Evolutionary conservation across 2,329 filamentous ascomycete species (phyloP).

Genomic region (Sporothrix brasiliensis): DNA sequence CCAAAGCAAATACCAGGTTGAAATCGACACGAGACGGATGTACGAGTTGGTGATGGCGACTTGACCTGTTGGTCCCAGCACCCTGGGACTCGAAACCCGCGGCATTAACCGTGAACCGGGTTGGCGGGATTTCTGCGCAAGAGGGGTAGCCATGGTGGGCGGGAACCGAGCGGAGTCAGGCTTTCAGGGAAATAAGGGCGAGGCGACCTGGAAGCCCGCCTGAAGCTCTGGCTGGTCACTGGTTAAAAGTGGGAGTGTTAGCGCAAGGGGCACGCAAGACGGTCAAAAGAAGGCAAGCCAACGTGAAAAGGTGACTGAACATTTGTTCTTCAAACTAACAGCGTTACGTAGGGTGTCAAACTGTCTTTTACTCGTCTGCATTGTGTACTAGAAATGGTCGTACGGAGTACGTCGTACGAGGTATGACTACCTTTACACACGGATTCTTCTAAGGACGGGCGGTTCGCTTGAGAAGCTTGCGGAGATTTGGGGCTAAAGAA

Average conservation of each 20-base stretch:
- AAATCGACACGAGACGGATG: background rate
- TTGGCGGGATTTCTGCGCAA: conserved; percentile 14
- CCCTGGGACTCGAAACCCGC: background rate
- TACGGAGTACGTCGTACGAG: background rate
- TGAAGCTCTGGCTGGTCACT: background rate
- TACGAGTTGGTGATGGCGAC: background rate
- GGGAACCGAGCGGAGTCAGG: background rate
- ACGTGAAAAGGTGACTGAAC: too few species aligned
- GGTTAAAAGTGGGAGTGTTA: background rate
- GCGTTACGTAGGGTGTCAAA: background rate
- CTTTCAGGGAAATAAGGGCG: background rate
- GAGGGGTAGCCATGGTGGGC: background rate
- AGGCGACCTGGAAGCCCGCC: background rate
- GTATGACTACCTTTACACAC: background rate
- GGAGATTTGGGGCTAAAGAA: background rate
- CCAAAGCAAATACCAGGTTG: background rate
- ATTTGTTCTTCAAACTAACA: too few species aligned
- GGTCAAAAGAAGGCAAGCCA: background rate
- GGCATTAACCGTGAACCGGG: conserved; percentile 8
- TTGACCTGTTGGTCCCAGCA: conserved; percentile 15
- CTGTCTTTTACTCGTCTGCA: background rate
- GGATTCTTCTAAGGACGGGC: background rate
- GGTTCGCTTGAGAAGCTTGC: background rate
- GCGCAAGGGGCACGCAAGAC: background rate
- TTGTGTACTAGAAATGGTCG: background rate